Evolutionary conservation across 1,284 basidiomycete genomes (phyloP), one percentile per base, ranked within the genome.

Genomic region (Takashimella tepidaria): DNA sequence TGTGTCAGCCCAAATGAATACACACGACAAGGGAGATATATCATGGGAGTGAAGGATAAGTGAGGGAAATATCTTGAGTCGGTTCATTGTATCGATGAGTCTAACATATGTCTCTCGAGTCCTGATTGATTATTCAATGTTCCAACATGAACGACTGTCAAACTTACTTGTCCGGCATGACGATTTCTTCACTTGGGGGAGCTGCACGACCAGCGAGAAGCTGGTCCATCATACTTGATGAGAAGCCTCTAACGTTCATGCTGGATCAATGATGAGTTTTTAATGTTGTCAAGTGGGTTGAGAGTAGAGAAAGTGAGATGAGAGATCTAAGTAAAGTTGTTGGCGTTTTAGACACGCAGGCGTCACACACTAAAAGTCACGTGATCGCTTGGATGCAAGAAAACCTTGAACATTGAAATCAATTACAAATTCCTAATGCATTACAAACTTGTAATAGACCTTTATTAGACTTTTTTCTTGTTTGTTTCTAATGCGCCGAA

Each of bases 91-190:
- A n/a, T n/a, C n/a, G n/a, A n/a, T n/a, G n/a, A n/a, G n/a, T n/a
- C n/a, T n/a, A n/a, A n/a, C n/a, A n/a, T n/a, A n/a, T n/a, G n/a
- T n/a, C n/a, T n/a, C n/a, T n/a, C n/a, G n/a, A n/a, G n/a, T n/a
- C n/a, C n/a, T n/a, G n/a, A n/a, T n/a, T n/a, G n/a, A n/a, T n/a
- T 20, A 27, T 24, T 16, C n/a, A 6, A 20, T 24, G 3, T 19
- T 27, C 20, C 19, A 5, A 24, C 23, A 4, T n/a, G 11, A 8
- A 22, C 16, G n/a, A n/a, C n/a, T n/a, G 40, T n/a, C 11, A 10
- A 12, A 67, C 75, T 64, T 51, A 77, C 75, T 75, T 77, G 61
- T 77, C 75, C 12, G 74, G 71, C 16, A 77, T 54, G 8, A 69
- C 61, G 5, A 70, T 66, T 52, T 77, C 69, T 21, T 64, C 70